These are phyloP conservation scores for Pythium apleroticum DNA, from an alignment of 352 stramenopile species.

Conservation along the genomic window DNA sequence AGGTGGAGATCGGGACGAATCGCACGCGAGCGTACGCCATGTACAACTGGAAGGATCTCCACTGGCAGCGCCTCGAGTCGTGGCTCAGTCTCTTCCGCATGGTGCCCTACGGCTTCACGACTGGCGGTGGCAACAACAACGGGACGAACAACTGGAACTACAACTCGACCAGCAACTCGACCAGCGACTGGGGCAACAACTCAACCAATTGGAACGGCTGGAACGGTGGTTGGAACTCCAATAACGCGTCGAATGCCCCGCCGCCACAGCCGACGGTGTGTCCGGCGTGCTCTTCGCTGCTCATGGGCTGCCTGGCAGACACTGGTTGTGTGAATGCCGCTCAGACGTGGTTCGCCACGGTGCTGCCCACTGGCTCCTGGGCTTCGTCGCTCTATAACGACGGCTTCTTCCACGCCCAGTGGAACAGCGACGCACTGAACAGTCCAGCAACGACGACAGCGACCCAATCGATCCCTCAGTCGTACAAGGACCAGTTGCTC, in stretches of 20 bases:
- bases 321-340: neutral
- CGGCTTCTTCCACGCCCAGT: neutral
- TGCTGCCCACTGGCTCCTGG: neutral
- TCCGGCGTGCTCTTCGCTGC: neutral
- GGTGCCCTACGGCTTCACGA: slow-evolving; percentile 6
- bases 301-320: neutral
- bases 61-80: slow-evolving; percentile 16
- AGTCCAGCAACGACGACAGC: neutral
- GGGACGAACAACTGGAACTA: neutral
- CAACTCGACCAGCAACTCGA: neutral
- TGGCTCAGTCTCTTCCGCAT: slow-evolving; percentile 19
- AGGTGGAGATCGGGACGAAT: neutral
- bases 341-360: neutral
- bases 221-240: neutral
- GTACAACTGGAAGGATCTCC: neutral
- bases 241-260: neutral
- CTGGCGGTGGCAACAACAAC: neutral
- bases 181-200: neutral
- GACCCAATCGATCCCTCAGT: neutral
- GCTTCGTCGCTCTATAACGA: neutral
- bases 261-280: neutral
- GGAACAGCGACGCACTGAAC: slow-evolving; percentile 7
- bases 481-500: neutral
- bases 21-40: neutral
- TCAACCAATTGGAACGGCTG: neutral